A percentile compares a stretch with the other conserved stretches of the same genome.
phyloP scores from a whole-genome alignment of 192 early-diverging fungal species.

The Funneliformis mosseae region DNA sequence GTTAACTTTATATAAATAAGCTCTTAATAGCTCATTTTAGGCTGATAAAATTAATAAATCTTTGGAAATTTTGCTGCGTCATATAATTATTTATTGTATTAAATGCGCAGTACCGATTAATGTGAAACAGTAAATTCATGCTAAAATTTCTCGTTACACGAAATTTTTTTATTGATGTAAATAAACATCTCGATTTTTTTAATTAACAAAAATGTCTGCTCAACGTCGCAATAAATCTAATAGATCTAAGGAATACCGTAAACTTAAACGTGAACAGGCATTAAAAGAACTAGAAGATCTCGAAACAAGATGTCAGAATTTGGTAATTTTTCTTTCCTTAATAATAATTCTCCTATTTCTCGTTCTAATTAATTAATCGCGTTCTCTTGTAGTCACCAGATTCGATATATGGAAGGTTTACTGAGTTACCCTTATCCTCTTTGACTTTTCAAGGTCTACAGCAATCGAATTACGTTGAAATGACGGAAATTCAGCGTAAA shows the following conservation, averaged over 20 bases:
- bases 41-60: no score
- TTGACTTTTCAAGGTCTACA: slow-evolving; percentile 73
- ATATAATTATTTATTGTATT: no score
- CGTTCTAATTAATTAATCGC: background rate
- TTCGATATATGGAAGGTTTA: slow-evolving; percentile 37
- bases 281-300: slow-evolving; percentile 25
- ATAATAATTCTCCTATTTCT: background rate
- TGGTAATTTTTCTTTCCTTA: slow-evolving; percentile 9
- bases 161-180: no score
- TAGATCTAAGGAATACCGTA: background rate
- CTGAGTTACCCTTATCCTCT: slow-evolving; percentile 52
- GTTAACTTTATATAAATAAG: no score
- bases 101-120: no score
- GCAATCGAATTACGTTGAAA: slow-evolving; percentile 82
- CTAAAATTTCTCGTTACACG: no score
- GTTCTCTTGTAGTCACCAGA: slow-evolving; percentile 9
- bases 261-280: background rate
- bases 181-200: background rate
- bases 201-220: background rate
- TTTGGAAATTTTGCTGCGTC: no score
- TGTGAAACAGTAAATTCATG: no score
- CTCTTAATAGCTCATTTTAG: no score
- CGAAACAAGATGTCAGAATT: slow-evolving; percentile 11
- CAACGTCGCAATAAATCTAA: background rate
- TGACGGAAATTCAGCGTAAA: slow-evolving; percentile 93